phyloP scores from a whole-genome alignment of 345 rosid genomes.

The Salix caprea region DNA sequence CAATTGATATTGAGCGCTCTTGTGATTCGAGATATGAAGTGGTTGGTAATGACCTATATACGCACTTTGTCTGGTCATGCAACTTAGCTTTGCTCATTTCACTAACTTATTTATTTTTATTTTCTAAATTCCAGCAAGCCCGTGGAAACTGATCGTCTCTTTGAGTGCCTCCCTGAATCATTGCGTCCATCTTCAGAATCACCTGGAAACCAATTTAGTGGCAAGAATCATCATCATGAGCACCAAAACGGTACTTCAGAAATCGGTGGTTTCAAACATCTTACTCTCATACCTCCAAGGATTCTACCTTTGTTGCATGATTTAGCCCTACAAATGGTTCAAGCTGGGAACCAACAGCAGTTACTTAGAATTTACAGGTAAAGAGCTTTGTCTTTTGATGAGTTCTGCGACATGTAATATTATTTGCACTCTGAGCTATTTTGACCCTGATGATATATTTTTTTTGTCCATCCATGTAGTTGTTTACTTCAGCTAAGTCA shows the following conservation, averaged over 20 bases:
- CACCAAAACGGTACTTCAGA: slow-evolving; percentile 52
- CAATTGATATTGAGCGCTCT: neutral
- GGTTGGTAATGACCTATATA: neutral
- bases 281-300: slow-evolving; percentile 80
- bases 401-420: neutral
- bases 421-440: neutral
- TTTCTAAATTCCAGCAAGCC: slow-evolving; percentile 61
- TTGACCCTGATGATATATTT: neutral
- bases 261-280: slow-evolving; percentile 64
- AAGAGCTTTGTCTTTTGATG: slow-evolving; percentile 11
- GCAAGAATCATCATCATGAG: slow-evolving; percentile 44
- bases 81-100: slow-evolving; percentile 12
- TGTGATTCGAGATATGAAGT: slow-evolving; percentile 7
- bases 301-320: slow-evolving; percentile 86
- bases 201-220: slow-evolving; percentile 43
- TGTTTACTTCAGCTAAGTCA: neutral
- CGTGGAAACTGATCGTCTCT: slow-evolving; percentile 92
- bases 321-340: slow-evolving; percentile 87
- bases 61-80: neutral
- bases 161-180: slow-evolving; percentile 89
- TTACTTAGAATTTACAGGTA: slow-evolving; percentile 72
- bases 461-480: neutral
- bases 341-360: slow-evolving; percentile 81
- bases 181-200: slow-evolving; percentile 77
- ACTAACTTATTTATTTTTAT: slow-evolving; percentile 5